Evolutionary conservation across 2,329 filamentous ascomycete genomes (phyloP).

Genomic region (Chrysoporthe deuterocubensis): DNA sequence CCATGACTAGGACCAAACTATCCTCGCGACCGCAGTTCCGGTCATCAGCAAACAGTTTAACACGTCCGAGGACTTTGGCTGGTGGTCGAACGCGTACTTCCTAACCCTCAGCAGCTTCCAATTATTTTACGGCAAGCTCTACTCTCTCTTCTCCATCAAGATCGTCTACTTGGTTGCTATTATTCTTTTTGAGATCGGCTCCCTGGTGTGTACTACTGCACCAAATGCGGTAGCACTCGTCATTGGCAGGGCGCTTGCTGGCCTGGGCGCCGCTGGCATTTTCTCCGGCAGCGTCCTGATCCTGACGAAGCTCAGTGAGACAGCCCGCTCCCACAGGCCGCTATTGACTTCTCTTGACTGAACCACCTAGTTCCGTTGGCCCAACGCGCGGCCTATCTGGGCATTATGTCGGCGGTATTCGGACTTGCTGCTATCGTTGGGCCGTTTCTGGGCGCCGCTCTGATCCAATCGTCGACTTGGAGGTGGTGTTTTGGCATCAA

Average conservation of each 20-base stretch:
- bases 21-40: constrained; percentile 32
- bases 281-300: constrained; percentile 42
- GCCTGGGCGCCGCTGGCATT: constrained; percentile 44
- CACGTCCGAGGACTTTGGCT: constrained; percentile 40
- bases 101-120: constrained; percentile 30
- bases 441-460: too few species aligned
- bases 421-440: too few species aligned
- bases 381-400: too few species aligned
- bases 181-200: constrained; percentile 32
- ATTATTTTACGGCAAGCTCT: constrained; percentile 42
- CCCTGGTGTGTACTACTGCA: constrained; percentile 36
- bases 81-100: constrained; percentile 42
- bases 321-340: too few species aligned
- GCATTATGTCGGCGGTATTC: too few species aligned
- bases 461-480: too few species aligned
- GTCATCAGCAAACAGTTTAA: constrained; percentile 32
- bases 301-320: too few species aligned
- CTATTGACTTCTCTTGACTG: too few species aligned
- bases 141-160: constrained; percentile 44
- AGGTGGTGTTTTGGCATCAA: too few species aligned
- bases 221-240: constrained; percentile 35
- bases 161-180: constrained; percentile 33
- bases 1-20: too few species aligned
- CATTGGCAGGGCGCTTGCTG: constrained; percentile 36
- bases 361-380: too few species aligned